Percentiles rank a stretch among this genome's conserved stretches.
Conservation (phyloP, 2,329 filamentous ascomycete genomes). For the Aspergillus pseudoglaucus region DNA sequence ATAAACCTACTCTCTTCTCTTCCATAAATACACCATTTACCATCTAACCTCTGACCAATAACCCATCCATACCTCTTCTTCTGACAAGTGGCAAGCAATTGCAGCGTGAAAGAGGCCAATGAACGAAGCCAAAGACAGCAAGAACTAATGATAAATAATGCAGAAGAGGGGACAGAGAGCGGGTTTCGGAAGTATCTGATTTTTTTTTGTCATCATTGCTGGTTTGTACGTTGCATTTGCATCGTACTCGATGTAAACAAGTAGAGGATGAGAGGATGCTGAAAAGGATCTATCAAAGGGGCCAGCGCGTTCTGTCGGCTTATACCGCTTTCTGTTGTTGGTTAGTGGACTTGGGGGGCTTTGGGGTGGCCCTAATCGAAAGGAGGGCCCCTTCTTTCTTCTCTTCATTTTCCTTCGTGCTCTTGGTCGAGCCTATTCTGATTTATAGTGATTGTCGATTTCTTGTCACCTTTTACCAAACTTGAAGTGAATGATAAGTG, state of each 20-base stretch:
- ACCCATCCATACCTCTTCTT: background rate
- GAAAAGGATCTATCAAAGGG: too few relatives aligned
- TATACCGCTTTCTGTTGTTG: too few relatives aligned
- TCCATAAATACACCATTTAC: background rate
- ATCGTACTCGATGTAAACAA: background rate
- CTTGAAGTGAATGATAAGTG: too few relatives aligned
- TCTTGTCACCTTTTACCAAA: too few relatives aligned
- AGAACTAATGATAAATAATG: conserved; percentile 1
- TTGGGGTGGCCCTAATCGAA: too few relatives aligned
- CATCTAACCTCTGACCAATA: background rate
- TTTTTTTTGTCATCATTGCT: conserved; percentile 37
- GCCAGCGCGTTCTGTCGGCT: too few relatives aligned
- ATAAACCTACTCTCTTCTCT: conserved; percentile 6
- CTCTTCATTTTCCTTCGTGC: too few relatives aligned
- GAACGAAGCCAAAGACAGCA: background rate
- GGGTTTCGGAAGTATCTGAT: conserved; percentile 40
- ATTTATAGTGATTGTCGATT: too few relatives aligned
- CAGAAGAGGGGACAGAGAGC: conserved; percentile 5
- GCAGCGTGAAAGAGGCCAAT: background rate
- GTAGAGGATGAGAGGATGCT: too few relatives aligned
- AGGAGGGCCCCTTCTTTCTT: too few relatives aligned
- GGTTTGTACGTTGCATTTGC: conserved; percentile 7
- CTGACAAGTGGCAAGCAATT: background rate
- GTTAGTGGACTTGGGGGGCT: too few relatives aligned
- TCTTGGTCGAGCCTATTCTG: too few relatives aligned